Evolutionary conservation across 179 eudicot species (phyloP).

Genomic region (Silene noctiflora): DNA sequence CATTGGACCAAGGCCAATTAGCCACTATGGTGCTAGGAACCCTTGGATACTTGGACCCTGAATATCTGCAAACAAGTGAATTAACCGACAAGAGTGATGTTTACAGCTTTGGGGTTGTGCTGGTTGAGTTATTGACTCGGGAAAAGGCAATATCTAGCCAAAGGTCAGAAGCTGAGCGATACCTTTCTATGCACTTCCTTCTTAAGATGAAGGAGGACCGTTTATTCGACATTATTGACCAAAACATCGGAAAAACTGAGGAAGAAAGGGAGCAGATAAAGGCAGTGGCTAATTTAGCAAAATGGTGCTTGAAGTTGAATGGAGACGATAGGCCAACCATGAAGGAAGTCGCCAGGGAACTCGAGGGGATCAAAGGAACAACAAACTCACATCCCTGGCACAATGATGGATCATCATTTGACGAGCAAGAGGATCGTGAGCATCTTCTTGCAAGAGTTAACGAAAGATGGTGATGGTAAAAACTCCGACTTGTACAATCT

Average conservation of each 20-base stretch:
- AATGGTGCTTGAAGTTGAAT: slow-evolving; percentile 20
- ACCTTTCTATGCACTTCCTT: slow-evolving; percentile 25
- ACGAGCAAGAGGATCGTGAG: background rate
- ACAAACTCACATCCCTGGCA: slow-evolving; percentile 10
- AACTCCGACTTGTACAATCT: background rate
- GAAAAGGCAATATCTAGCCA: slow-evolving; percentile 20
- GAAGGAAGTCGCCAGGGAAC: slow-evolving; percentile 38
- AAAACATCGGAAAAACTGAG: slow-evolving; percentile 12
- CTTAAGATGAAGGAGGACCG: slow-evolving; percentile 17
- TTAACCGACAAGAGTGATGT: slow-evolving; percentile 33
- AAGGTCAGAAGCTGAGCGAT: slow-evolving; percentile 22
- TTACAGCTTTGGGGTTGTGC: slow-evolving; percentile 17
- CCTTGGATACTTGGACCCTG: slow-evolving; percentile 24
- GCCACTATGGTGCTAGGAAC: slow-evolving; percentile 25
- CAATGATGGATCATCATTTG: background rate
- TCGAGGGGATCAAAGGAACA: slow-evolving; percentile 18
- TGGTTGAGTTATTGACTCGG: slow-evolving; percentile 21
- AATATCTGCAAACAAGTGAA: slow-evolving; percentile 23
- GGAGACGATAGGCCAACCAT: slow-evolving; percentile 34
- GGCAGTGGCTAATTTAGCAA: slow-evolving; percentile 25
- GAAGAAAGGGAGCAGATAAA: slow-evolving; percentile 13
- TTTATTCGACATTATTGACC: slow-evolving; percentile 23
- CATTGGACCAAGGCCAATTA: slow-evolving; percentile 15
- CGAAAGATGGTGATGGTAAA: background rate
- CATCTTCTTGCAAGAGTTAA: background rate